Base-by-base conservation (phyloP, 441 rosid genomes). In the Bruguiera hainesii region DNA sequence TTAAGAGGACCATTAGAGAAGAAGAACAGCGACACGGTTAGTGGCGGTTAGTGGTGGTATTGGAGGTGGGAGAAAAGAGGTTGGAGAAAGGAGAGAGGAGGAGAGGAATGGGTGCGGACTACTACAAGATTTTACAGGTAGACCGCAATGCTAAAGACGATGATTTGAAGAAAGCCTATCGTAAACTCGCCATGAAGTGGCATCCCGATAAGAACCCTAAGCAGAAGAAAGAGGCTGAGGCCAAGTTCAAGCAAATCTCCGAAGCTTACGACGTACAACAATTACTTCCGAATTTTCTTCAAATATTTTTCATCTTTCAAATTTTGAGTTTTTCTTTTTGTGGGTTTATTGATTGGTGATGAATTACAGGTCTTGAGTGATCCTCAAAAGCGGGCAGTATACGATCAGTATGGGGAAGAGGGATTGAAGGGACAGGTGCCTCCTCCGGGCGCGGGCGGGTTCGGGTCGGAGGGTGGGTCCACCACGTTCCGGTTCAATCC, bases 151-250 rank as follows among this genome's bases (percentile, higher is more conserved):
- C 90, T 8, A 89, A 71, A 21, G 97, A 89, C 23, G 97, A 91
- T 3, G 97, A 91, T 74, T 79, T 91, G 73, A 91, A 87, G 87
- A 91, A 89, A 76, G 93, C 96, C 0, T 91, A 91, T 69, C 85
- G 95, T 7, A 87, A 83, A 69, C 87, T 88, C 25, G 95, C 95
- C 30, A 90, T 88, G 97, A 90, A 88, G 66, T 90, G 94, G 97
- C 97, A 90, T 78, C 97, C 95, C 11, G 97, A 90, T 68, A 90
- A 90, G 75, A 90, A 91, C 76, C 97, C 96, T 72, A 84, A 70
- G 61, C 83, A 73, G 77, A 89, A 91, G 79, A 85, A 84, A 53
- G 91, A 82, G 0, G 96, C 96, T 30, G 97, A 89, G 73, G 91
- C 93, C 61, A 89, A 82, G 78, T 89, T 89, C 82, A 89, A 91